Base-by-base conservation (phyloP, 176 grass and related monocot species). In the Paspalum vaginatum region DNA sequence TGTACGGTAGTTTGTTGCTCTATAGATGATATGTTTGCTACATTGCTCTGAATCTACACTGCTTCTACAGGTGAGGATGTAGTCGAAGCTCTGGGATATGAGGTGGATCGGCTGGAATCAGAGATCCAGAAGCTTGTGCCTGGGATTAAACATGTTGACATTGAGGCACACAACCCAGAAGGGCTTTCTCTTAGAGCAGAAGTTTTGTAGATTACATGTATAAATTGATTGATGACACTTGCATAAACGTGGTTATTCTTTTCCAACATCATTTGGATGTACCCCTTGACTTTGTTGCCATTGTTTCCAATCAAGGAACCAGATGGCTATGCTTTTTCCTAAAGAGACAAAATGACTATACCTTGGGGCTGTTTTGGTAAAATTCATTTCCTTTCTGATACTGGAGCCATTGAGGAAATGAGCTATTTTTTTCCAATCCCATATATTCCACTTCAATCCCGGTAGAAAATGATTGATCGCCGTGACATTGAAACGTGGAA, bases 71-170 rank as follows among this genome's bases (percentile, higher is more conserved):
- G 97, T 77, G 97, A 99, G 87, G 97, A 93, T 71, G 90, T 99
- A 11, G 93, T 99, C 12, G 93, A 99, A 68, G 97, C 97, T 82
- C 81, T 99, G 6, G 97, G 97, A 48, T 85, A 80, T 70, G 97
- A 99, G 65, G 97, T 95, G 66, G 97, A 99, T 74, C 91, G 93
- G 64, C 79, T 99, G 52, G 97, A 99, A 48, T 93, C 93, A 11
- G 93, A 96, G 84, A 99, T 99, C 63, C 91, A 99, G 78, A 99
- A 90, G 55, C 89, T 99, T 76, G 97, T 95, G 47, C 93, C 97
- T 61, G 97, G 97, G 20, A 95, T 96, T 61, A 90, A 54, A 71
- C 91, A 99, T 90, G 97, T 93, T 40, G 97, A 99, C 86, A 99
- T 96, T 45, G 97, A 99, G 70, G 90, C 93, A 65, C 97, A 99